phyloP scores from a whole-genome alignment of 306 rosid species.

The Vigna unguiculata region DNA sequence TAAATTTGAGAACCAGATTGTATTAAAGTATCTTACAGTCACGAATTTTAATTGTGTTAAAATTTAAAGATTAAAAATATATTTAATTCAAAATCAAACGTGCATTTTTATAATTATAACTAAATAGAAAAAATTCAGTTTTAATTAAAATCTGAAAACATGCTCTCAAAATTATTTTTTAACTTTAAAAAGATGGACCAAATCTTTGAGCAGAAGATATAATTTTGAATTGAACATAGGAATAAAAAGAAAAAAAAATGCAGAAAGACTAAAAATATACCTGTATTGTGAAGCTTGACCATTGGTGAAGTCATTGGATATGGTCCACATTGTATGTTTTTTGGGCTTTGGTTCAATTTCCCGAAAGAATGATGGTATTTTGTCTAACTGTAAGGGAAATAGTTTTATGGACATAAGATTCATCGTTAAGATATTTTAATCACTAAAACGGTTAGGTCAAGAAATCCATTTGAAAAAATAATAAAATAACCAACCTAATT shows the following conservation, averaged over 20 bases:
- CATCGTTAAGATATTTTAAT: too few relatives aligned
- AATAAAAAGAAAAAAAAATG: not conserved
- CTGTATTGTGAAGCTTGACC: slow-evolving; percentile 43
- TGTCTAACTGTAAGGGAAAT: slow-evolving; percentile 46
- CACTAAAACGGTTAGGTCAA: too few relatives aligned
- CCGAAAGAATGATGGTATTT: slow-evolving; percentile 43
- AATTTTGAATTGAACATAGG: too few relatives aligned
- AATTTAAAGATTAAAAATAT: too few relatives aligned
- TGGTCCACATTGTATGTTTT: slow-evolving; percentile 49
- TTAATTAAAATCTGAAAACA: not conserved
- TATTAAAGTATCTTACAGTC: too few relatives aligned
- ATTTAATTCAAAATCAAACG: too few relatives aligned
- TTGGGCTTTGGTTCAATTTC: slow-evolving; percentile 44
- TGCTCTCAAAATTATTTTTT: not conserved
- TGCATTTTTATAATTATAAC: not conserved
- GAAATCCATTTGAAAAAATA: too few relatives aligned
- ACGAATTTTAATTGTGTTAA: too few relatives aligned
- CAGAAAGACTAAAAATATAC: slow-evolving; percentile 18
- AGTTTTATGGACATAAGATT: not conserved
- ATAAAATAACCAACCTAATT: too few relatives aligned
- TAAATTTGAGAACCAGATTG: too few relatives aligned
- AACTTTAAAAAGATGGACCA: not conserved
- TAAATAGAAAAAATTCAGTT: not conserved
- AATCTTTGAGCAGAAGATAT: not conserved
- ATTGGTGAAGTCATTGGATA: slow-evolving; percentile 43